Evolutionary conservation across 768 basidiomycete species (phyloP).

Genomic region (Collybia sp.): DNA sequence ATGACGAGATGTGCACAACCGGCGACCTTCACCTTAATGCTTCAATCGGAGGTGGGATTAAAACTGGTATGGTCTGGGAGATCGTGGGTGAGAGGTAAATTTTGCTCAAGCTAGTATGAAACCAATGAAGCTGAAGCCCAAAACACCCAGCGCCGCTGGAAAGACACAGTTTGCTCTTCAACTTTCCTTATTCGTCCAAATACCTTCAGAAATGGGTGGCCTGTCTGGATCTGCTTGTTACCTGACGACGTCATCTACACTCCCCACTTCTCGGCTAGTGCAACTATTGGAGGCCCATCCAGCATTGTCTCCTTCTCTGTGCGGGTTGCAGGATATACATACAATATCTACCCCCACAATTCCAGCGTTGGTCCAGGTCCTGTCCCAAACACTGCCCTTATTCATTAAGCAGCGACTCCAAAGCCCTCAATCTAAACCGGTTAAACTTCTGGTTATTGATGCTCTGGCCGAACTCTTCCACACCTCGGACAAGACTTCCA

Average conservation of each 20-base stretch:
- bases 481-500: conserved; percentile 50
- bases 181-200: conserved; percentile 73
- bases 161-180: conserved; percentile 93
- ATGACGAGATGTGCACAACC: conserved; percentile 56
- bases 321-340: conserved; percentile 53
- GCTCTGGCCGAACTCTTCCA: conserved; percentile 86
- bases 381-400: conserved; percentile 49
- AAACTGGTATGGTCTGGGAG: conserved; percentile 82
- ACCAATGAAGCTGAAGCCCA: too few relatives aligned
- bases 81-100: conserved; percentile 82
- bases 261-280: conserved; percentile 64
- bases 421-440: conserved; percentile 39
- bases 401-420: conserved; percentile 35
- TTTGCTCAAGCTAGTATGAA: background rate
- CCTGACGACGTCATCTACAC: conserved; percentile 64
- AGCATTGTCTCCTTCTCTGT: conserved; percentile 34
- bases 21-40: conserved; percentile 70
- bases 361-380: conserved; percentile 47
- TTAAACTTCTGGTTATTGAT: conserved; percentile 83
- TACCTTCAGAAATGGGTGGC: conserved; percentile 52
- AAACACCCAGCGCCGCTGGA: conserved; percentile 69
- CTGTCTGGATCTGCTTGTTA: conserved; percentile 70
- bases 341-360: conserved; percentile 55
- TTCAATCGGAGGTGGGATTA: conserved; percentile 74
- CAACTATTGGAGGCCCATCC: conserved; percentile 58